These are phyloP conservation scores for Hirschfeldia incana DNA, from an alignment of 345 rosid species.

Conservation along the genomic window DNA sequence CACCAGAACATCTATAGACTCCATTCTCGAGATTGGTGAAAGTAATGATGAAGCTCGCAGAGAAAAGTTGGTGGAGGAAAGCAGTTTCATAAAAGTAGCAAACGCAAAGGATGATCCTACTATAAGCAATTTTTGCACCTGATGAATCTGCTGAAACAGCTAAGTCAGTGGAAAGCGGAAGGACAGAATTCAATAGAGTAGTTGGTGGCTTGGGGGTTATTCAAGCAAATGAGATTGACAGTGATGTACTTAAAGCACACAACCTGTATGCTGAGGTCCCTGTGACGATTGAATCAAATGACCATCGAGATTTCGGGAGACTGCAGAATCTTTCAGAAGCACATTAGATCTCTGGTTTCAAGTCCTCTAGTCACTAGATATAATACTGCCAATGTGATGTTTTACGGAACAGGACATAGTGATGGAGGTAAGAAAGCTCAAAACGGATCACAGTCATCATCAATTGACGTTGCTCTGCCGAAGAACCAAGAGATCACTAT, in stretches of 20 bases:
- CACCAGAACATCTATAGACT: constrained; percentile 14
- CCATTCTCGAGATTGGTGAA: not conserved
- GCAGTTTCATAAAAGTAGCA: not conserved
- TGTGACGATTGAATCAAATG: constrained; percentile 7
- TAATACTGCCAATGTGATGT: not conserved
- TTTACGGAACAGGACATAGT: no score
- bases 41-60: constrained; percentile 2
- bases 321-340: constrained; percentile 15
- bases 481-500: constrained; percentile 60
- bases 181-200: not conserved
- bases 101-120: no score
- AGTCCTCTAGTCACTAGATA: constrained; percentile 33
- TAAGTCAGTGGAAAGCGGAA: no score
- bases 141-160: no score
- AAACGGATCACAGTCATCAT: constrained; percentile 7
- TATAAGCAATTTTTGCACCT: no score
- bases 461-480: constrained; percentile 21
- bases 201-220: constrained; percentile 33
- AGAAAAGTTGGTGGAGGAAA: not conserved
- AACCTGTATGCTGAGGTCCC: constrained; percentile 36
- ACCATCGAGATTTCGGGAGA: no score
- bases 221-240: constrained; percentile 45
- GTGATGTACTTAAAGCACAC: constrained; percentile 23
- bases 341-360: constrained; percentile 30
- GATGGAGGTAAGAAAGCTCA: no score